Percentiles rank a stretch among this genome's conserved stretches.
Conservation (phyloP, 2,329 filamentous ascomycete species). For the Talaromyces sp. region DNA sequence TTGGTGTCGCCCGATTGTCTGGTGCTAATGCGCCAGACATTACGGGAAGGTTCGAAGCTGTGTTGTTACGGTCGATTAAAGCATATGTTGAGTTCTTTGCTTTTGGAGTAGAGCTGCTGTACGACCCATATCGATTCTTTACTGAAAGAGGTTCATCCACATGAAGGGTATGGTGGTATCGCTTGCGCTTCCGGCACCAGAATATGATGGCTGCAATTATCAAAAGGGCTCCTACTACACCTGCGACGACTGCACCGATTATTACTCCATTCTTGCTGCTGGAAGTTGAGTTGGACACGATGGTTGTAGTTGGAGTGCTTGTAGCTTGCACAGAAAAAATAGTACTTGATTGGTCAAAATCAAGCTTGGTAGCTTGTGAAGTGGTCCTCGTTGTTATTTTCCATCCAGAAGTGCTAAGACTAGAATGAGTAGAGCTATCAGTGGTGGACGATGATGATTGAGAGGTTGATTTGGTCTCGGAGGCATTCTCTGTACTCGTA, state of each 20-base stretch:
- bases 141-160: too few species aligned
- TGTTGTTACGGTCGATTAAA: too few species aligned
- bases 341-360: not conserved
- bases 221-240: not conserved
- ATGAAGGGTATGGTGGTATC: not conserved
- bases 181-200: not conserved
- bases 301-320: not conserved
- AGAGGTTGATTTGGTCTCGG: conserved; percentile 3
- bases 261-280: not conserved
- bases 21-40: too few species aligned
- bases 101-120: too few species aligned
- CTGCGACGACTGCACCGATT: not conserved
- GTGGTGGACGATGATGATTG: not conserved
- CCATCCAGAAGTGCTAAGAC: not conserved
- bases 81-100: too few species aligned
- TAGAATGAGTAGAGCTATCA: not conserved
- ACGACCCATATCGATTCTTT: too few species aligned
- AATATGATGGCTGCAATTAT: not conserved
- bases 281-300: not conserved
- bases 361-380: not conserved
- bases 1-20: too few species aligned
- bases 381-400: not conserved
- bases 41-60: too few species aligned
- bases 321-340: not conserved
- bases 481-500: conserved; percentile 2